A percentile compares a stretch with the other conserved stretches of the same genome.
Conservation (phyloP, 352 stramenopile genomes). For the Phytopythium aichiense region DNA sequence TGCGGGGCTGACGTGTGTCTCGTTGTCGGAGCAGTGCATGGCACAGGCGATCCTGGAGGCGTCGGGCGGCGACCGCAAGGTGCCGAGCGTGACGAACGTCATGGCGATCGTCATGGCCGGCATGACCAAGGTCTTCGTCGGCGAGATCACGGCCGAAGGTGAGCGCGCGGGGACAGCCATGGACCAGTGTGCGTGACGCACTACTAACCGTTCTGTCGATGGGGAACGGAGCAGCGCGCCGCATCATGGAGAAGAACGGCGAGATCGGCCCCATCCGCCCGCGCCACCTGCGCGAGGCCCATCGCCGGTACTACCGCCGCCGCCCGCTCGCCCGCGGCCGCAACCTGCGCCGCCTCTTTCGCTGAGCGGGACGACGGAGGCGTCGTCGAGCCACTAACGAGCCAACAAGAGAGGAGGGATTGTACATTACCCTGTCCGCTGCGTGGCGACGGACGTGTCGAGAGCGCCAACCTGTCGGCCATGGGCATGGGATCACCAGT, state of each 20-base stretch:
- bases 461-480: neutral
- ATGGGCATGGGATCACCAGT: neutral
- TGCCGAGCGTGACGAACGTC: conserved; percentile 69
- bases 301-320: conserved; percentile 83
- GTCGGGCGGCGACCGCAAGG: conserved; percentile 41
- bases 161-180: neutral
- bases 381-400: neutral
- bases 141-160: conserved; percentile 78
- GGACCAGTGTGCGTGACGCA: neutral
- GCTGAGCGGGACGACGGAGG: conserved; percentile 15
- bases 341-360: conserved; percentile 52
- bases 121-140: conserved; percentile 85
- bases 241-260: conserved; percentile 76
- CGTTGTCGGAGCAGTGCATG: conserved; percentile 48
- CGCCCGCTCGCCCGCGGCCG: conserved; percentile 56
- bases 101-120: conserved; percentile 87
- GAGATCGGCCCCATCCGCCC: conserved; percentile 72
- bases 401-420: neutral
- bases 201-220: neutral
- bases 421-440: neutral
- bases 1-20: neutral
- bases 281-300: conserved; percentile 71
- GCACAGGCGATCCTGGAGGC: conserved; percentile 70
- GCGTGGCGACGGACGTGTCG: neutral
- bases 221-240: conserved; percentile 32